These are phyloP conservation scores for Penicillium bialowiezense DNA, from an alignment of 495 filamentous ascomycete genomes.

Conservation along the genomic window DNA sequence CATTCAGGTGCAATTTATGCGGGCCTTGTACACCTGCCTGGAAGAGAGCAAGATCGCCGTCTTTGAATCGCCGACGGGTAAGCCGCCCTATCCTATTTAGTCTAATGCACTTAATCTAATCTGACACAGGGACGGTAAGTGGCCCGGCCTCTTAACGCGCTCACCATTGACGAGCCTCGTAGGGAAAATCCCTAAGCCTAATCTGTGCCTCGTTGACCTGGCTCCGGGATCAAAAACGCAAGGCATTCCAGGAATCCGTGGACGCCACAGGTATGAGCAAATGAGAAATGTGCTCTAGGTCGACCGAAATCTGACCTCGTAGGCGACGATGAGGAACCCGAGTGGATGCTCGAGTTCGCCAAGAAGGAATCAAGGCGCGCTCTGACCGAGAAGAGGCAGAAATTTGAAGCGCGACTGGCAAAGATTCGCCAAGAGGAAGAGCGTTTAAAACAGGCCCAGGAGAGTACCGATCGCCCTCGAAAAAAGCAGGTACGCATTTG, in stretches of 20 bases:
- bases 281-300: no score
- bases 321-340: conserved; percentile 71
- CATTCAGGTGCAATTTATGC: conserved; percentile 91
- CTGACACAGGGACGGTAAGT: conserved; percentile 41
- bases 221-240: conserved; percentile 81
- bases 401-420: conserved; percentile 68
- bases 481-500: conserved; percentile 48
- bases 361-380: conserved; percentile 64
- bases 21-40: conserved; percentile 74
- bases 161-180: neutral
- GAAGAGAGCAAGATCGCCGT: conserved; percentile 81
- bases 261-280: conserved; percentile 28
- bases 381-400: conserved; percentile 60
- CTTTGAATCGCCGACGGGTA: conserved; percentile 89
- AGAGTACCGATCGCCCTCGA: conserved; percentile 42
- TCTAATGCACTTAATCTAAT: conserved; percentile 12
- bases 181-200: conserved; percentile 96
- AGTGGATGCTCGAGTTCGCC: conserved; percentile 83
- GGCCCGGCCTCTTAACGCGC: neutral
- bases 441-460: conserved; percentile 47
- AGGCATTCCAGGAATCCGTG: conserved; percentile 54
- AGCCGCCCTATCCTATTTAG: conserved; percentile 11
- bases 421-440: conserved; percentile 69
- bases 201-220: conserved; percentile 93
- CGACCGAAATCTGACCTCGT: conserved; percentile 12